Evolutionary conservation across 1,139 yeast genomes (phyloP), one percentile per base, ranked within the genome.

Genomic region (Sugiyamaella pinicola): DNA sequence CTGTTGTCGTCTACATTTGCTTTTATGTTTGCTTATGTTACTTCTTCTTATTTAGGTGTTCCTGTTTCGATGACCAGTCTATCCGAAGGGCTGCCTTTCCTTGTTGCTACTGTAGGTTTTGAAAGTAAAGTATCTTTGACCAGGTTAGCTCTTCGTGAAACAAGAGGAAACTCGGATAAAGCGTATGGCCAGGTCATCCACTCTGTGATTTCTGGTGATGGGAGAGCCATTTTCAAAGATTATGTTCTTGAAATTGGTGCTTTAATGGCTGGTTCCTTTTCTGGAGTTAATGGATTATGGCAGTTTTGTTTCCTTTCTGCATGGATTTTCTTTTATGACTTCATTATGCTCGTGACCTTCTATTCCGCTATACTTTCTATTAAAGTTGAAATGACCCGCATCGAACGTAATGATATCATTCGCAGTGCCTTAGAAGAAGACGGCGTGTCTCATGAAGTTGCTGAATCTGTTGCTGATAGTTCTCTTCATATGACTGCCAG

Each of bases 41-140:
- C 90, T 28, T 81, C 89, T 29, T 68, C 70, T 43, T 61, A 63
- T 47, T 53, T 71, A 44, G 74, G 76, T 15, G 67, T 72, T n/a
- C 68, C 69, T 34, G 86, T 93, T 34, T 83, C 96, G 5, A 76
- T 89, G 54, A 74, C 87, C 56, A 83, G 90, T 57, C 76, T 93
- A 61, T 82, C 93, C 51, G 98, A 93, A 74, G 98, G 98, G 10
- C 74, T 93, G 48, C 99, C 99, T 22, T 93, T 93, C 70, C 78
- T 93, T 64, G 96, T 91, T 18, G 93, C 96, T 22, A 85, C 91
- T 8, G 83, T 93, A 64, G 99, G 99, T 1, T 93, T 93, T 72
- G 91, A 90, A 66, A 89, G 88, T 69, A 90, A 93, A 66, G 81
- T 89, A 24, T 78, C 84, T 26, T 79, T 91, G 61, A 87, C 97